Base-by-base conservation (phyloP, 2,329 filamentous ascomycete species). In the Penicillium digitatum region DNA sequence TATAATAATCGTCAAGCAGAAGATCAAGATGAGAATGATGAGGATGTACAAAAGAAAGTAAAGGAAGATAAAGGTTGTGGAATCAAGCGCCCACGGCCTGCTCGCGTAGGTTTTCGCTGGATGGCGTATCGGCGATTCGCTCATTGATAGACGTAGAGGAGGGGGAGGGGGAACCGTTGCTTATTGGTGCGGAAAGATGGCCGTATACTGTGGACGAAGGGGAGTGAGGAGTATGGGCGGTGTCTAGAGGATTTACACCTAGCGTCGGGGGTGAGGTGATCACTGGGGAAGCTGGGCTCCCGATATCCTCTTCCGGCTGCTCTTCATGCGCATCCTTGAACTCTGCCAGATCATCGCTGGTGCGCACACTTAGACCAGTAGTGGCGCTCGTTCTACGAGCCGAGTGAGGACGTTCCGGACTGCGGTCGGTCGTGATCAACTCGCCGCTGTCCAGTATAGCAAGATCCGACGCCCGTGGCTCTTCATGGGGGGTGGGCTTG, bases 371-470 rank as follows among this genome's bases (percentile, higher is more conserved):
- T 62, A 80, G 77, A 1, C 84, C 84, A 3, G 87, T 88, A 18
- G 84, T 82, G 11, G 86, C 87, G 71, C 84, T 88, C 14, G 80
- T 79, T 61, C 85, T 89, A 20, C 85, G 82, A 16, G 80, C 76
- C 2, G 87, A 89, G 39, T 78, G 82, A 31, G 85, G 80, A 18
- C 85, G 81, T 35, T 78, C 69, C n/a, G 71, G 65, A n/a, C 62
- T 47, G 32, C 62, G 63, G 22, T 64, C 65, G 20, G 66, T 69
- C 35, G 56, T 49, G 9, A 67, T 57, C 0, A 69, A 72, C 24
- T 68, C 68, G 26, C 57, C 62, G 29, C 66, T 62, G 29, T 66
- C 66, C 20, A 64, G 29, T 10, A 68, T 55, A 24, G 61, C 56
- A n/a, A 68, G 63, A 24, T 75, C 74, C 2, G 70, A 72, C 7